Conservation (phyloP, 345 rosid genomes). For the Pugionium dolabratum region DNA sequence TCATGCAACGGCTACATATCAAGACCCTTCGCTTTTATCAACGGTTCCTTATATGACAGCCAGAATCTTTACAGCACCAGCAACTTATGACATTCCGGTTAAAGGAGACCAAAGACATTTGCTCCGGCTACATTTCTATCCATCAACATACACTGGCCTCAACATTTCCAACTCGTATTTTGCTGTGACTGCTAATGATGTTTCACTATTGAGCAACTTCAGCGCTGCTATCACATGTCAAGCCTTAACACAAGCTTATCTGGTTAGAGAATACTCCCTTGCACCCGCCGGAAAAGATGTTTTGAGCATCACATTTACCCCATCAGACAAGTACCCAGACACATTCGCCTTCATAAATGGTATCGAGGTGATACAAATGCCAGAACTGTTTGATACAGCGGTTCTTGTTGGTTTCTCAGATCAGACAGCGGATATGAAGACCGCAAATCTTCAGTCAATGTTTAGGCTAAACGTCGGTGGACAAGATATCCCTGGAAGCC, state of each 20-base stretch:
- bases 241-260: conserved; percentile 63
- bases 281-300: conserved; percentile 42
- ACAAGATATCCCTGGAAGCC: conserved; percentile 50
- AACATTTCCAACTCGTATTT: conserved; percentile 58
- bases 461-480: conserved; percentile 76
- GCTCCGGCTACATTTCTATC: conserved; percentile 68
- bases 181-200: conserved; percentile 49
- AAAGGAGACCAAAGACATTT: conserved; percentile 45
- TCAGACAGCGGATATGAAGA: conserved; percentile 36
- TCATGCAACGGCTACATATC: conserved; percentile 49
- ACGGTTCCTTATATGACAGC: conserved; percentile 73
- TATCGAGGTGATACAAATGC: conserved; percentile 59
- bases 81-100: conserved; percentile 54
- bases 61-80: conserved; percentile 59
- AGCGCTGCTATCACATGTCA: conserved; percentile 71
- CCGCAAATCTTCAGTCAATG: conserved; percentile 57
- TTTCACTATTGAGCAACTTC: conserved; percentile 67
- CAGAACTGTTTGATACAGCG: conserved; percentile 50
- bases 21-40: conserved; percentile 70
- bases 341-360: conserved; percentile 76
- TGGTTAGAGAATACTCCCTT: conserved; percentile 63
- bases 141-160: conserved; percentile 53
- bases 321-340: conserved; percentile 31
- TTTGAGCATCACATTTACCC: conserved; percentile 40
- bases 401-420: too few relatives aligned